Evolutionary conservation across 1,284 basidiomycete genomes (phyloP), one percentile per base, ranked within the genome.

Genomic region (Anthracocystis panici-leucophaei): DNA sequence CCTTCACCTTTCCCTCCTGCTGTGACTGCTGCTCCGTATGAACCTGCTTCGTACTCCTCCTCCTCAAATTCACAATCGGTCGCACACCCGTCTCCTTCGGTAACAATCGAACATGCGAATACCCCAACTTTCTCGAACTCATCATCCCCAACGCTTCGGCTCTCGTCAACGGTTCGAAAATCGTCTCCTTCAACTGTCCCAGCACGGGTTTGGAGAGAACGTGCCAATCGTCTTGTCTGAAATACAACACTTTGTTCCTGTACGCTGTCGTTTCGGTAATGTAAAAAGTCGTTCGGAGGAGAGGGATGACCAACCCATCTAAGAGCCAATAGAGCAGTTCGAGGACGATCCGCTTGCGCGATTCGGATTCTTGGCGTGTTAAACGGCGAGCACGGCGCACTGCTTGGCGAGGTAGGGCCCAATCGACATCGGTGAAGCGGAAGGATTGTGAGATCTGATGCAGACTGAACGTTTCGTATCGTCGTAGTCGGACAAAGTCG

Each of bases 41-140:
- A 3, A 71, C 59, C 53, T 66, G 67, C 40, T 75, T 75, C 1
- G 71, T 68, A 42, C 71, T 74, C n/a, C 90, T 90, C 33, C 92
- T 88, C 14, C 91, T 90, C 38, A 99, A 87, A 82, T 99, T 99
- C 38, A 97, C 93, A 66, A 99, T 97, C 0, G 95, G 95, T 33
- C 97, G 89, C 5, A 98, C 93, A 0, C 96, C 95, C 4, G 90
- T 93, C 60, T 95, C 94, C 85, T 99, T 99, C 0, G 96, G 97
- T 27, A 98, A 87, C 1, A 99, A 87, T 2, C 97, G 90, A 8
- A 98, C 91, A 69, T 92, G 92, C 0, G 94, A 93, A 82, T 91
- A 93, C 0, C 93, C 93, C 2, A 95, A 87, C 42, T 71, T 68
- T 18, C 78, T 72, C 14, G 60, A 64, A 0, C 66, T 62, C 72